Evolutionary conservation across 1,139 yeast species (phyloP).

Genomic region (Arxiozyma heterogenica): DNA sequence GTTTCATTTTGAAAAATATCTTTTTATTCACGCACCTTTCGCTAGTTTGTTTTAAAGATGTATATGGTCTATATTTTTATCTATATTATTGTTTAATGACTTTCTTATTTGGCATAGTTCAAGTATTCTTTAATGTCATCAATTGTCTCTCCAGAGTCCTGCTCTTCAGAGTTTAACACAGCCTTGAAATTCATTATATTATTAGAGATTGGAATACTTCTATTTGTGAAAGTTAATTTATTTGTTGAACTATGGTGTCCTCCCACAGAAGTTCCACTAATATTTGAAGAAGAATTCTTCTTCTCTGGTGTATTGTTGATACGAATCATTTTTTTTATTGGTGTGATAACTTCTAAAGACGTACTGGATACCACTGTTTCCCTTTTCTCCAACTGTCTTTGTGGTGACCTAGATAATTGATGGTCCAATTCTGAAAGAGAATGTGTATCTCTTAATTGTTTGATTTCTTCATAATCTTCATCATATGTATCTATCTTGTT

Average conservation of each 20-base stretch:
- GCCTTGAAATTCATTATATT: slow-evolving; percentile 6
- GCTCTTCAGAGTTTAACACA: background rate
- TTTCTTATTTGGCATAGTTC: slow-evolving; percentile 9
- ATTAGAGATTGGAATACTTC: slow-evolving; percentile 5
- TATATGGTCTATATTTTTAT: no score
- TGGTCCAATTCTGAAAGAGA: background rate
- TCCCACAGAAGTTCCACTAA: background rate
- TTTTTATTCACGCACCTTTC: background rate
- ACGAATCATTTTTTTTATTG: slow-evolving; percentile 18
- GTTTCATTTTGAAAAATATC: background rate
- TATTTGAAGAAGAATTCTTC: background rate
- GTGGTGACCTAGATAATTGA: background rate
- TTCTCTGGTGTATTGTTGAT: slow-evolving; percentile 16
- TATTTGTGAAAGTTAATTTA: background rate
- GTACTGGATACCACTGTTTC: slow-evolving; percentile 1
- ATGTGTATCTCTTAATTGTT: background rate
- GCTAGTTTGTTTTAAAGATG: no score
- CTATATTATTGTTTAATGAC: background rate
- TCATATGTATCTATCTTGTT: background rate
- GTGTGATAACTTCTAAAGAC: slow-evolving; percentile 16
- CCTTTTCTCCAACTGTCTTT: background rate
- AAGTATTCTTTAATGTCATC: slow-evolving; percentile 17
- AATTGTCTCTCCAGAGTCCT: slow-evolving; percentile 8
- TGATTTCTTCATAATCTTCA: background rate
- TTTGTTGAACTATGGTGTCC: background rate